A percentile compares a stretch with the other conserved stretches of the same genome.
These are phyloP conservation scores for Tillandsia fasciculata DNA, from an alignment of 176 grass and related monocot genomes.

Conservation along the genomic window DNA sequence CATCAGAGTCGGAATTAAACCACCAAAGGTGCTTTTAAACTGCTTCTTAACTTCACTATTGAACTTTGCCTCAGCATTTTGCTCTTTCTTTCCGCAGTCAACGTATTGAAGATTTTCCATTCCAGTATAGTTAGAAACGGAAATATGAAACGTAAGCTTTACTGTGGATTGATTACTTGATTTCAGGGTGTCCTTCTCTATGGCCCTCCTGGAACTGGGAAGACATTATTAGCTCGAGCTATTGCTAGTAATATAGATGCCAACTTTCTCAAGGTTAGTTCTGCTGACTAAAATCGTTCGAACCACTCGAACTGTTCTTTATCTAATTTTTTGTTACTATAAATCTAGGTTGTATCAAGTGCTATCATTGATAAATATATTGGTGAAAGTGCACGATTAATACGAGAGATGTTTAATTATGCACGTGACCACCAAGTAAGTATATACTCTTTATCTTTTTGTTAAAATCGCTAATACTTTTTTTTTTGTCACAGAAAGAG, in stretches of 20 bases:
- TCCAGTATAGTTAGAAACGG: too few relatives aligned
- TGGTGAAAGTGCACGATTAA: constrained; percentile 92
- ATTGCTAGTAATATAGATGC: constrained; percentile 99
- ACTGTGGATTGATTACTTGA: constrained; percentile 12
- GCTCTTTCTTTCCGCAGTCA: not conserved
- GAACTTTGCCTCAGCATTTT: not conserved
- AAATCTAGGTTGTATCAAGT: constrained; percentile 70
- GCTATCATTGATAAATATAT: constrained; percentile 99
- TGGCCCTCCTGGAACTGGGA: constrained; percentile 92
- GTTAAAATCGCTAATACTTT: not conserved
- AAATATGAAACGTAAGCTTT: not conserved
- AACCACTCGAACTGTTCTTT: constrained; percentile 6
- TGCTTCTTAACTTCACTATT: not conserved
- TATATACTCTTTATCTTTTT: not conserved
- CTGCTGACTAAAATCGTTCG: not conserved
- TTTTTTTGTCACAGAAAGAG: constrained; percentile 16
- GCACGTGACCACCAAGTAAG: constrained; percentile 87
- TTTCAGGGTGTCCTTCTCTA: constrained; percentile 92
- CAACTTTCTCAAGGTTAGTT: constrained; percentile 74
- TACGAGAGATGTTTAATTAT: constrained; percentile 93
- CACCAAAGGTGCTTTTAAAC: constrained; percentile 60
- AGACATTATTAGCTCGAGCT: constrained; percentile 89
- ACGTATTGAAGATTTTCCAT: too few relatives aligned
- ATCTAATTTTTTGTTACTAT: constrained; percentile 14
- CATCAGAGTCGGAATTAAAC: constrained; percentile 82